Evolutionary conservation across 495 filamentous ascomycete genomes (phyloP).

Genomic region (Neurospora tetrasperma): DNA sequence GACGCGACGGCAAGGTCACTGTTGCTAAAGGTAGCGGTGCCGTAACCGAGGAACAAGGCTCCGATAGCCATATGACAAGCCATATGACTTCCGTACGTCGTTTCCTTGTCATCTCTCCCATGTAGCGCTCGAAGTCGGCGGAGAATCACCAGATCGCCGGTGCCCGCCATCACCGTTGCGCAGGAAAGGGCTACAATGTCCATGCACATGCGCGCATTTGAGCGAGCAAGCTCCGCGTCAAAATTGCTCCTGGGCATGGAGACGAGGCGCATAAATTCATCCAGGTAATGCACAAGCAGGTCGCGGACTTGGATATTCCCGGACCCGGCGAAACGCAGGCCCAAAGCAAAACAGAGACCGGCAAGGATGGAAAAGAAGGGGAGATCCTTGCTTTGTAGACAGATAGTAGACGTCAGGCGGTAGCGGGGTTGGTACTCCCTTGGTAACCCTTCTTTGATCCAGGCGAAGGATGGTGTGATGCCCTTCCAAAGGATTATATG

Average conservation of each 20-base stretch:
- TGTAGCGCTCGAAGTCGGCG: constrained; percentile 81
- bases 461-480: constrained; percentile 57
- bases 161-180: constrained; percentile 91
- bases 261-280: constrained; percentile 75
- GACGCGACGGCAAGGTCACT: constrained; percentile 77
- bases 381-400: constrained; percentile 64
- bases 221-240: constrained; percentile 69
- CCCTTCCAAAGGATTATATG: constrained; percentile 90
- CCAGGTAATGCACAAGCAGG: constrained; percentile 72
- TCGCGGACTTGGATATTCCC: constrained; percentile 61
- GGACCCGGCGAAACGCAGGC: constrained; percentile 80
- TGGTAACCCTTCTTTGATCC: constrained; percentile 68
- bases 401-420: constrained; percentile 40
- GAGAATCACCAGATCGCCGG: constrained; percentile 80
- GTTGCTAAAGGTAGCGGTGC: constrained; percentile 84
- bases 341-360: constrained; percentile 77
- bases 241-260: constrained; percentile 57
- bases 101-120: constrained; percentile 74
- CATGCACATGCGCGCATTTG: constrained; percentile 80
- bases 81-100: constrained; percentile 85
- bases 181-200: constrained; percentile 70
- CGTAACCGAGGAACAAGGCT: constrained; percentile 81
- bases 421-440: constrained; percentile 48
- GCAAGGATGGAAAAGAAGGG: constrained; percentile 89
- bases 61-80: constrained; percentile 89